These are phyloP conservation scores for Galerina sulciceps DNA, from an alignment of 768 basidiomycete genomes.

Conservation along the genomic window DNA sequence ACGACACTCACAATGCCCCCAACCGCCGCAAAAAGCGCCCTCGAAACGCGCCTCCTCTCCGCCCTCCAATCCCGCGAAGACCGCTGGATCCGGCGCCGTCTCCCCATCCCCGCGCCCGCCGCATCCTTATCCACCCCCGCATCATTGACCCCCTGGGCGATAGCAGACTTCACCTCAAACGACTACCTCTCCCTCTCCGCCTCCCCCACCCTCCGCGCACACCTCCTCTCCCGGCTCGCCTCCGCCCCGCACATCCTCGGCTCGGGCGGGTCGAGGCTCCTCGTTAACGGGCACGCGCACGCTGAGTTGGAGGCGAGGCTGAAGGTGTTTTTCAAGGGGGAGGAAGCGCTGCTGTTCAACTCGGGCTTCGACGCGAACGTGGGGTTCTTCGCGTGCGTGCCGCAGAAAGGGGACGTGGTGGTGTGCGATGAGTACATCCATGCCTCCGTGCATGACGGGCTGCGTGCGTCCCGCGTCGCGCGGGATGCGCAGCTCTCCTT, in stretches of 20 bases:
- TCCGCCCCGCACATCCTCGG: constrained; percentile 69
- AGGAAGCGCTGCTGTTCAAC: constrained; percentile 82
- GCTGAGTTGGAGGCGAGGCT: constrained; percentile 73
- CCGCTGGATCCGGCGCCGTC: constrained; percentile 69
- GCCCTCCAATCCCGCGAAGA: constrained; percentile 68
- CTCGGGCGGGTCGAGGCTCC: constrained; percentile 85
- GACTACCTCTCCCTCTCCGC: constrained; percentile 87
- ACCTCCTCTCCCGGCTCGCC: constrained; percentile 60
- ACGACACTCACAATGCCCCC: no score
- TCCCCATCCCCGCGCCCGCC: constrained; percentile 52
- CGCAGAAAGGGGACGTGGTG: constrained; percentile 76
- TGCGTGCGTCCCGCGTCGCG: constrained; percentile 60
- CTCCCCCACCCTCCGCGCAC: constrained; percentile 56
- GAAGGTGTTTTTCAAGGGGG: constrained; percentile 60
- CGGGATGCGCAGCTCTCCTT: constrained; percentile 51
- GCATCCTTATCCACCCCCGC: constrained; percentile 34
- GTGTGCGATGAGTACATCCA: constrained; percentile 89
- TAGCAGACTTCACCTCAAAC: constrained; percentile 85
- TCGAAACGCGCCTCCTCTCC: constrained; percentile 43
- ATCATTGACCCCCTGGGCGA: no score
- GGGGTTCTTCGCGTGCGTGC: constrained; percentile 81
- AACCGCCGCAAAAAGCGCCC: constrained; percentile 21
- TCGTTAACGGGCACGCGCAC: constrained; percentile 79
- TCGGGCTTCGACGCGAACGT: constrained; percentile 94
- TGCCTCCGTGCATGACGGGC: constrained; percentile 89